Evolutionary conservation across 371 early-diverging fungal species (phyloP).

Genomic region (Apophysomyces ossiformis): DNA sequence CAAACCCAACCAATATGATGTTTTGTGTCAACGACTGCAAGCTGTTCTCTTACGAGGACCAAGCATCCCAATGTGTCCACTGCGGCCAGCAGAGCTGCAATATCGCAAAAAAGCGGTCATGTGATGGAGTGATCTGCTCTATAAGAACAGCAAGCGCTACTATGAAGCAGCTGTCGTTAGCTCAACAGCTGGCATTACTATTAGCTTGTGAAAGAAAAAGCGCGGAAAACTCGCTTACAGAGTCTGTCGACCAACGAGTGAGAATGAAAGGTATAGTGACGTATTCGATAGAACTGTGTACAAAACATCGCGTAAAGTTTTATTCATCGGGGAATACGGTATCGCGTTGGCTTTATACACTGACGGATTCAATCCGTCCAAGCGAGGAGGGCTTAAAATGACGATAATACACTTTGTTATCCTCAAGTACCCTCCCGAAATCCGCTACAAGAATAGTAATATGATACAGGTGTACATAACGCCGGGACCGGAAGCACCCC

Average conservation of each 20-base stretch:
- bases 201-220: not conserved
- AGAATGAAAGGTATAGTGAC: not conserved
- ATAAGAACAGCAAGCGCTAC: not conserved
- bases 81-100: not conserved
- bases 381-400: too few species aligned
- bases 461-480: too few species aligned
- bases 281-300: not conserved
- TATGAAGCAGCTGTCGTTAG: not conserved
- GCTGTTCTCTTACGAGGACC: not conserved
- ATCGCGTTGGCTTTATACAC: not conserved
- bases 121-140: not conserved
- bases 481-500: too few species aligned
- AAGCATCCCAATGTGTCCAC: not conserved
- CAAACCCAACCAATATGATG: not conserved
- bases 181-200: not conserved
- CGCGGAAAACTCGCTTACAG: not conserved
- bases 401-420: too few species aligned
- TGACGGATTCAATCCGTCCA: not conserved
- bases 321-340: not conserved
- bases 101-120: not conserved
- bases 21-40: not conserved
- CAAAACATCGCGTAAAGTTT: not conserved
- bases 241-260: not conserved
- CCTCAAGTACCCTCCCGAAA: too few species aligned
- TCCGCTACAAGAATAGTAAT: too few species aligned